Conservation (phyloP, 192 early-diverging fungal species). For the Pilaira anomala region DNA sequence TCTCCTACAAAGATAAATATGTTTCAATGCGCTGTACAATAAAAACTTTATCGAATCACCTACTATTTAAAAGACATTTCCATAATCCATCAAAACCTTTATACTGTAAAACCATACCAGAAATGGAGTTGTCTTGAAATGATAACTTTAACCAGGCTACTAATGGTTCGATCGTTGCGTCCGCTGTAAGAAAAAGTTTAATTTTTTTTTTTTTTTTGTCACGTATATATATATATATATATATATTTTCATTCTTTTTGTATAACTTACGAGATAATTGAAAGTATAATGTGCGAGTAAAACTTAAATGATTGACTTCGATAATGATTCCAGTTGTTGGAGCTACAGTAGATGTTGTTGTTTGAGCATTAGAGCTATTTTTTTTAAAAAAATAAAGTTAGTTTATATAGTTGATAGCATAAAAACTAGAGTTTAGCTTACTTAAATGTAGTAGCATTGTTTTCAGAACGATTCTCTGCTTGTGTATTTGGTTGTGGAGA, state of each 20-base stretch:
- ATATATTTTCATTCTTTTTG: not conserved
- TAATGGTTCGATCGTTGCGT: slow-evolving; percentile 40
- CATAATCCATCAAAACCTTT: slow-evolving; percentile 39
- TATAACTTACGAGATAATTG: slow-evolving; percentile 30
- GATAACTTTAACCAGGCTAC: slow-evolving; percentile 36
- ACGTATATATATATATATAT: not conserved
- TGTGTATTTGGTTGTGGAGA: not conserved
- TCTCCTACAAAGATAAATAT: slow-evolving; percentile 28
- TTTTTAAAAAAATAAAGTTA: no score
- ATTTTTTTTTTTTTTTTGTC: no score
- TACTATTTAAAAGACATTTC: slow-evolving; percentile 41
- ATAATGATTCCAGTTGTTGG: slow-evolving; percentile 25
- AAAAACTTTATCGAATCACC: no score
- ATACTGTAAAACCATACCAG: slow-evolving; percentile 41
- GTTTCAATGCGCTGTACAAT: not conserved
- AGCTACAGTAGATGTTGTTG: slow-evolving; percentile 6
- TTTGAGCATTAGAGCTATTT: not conserved
- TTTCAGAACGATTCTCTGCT: not conserved
- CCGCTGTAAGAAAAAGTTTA: slow-evolving; percentile 17
- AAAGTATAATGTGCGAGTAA: slow-evolving; percentile 33
- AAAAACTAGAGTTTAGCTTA: not conserved
- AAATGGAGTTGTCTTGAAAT: slow-evolving; percentile 34
- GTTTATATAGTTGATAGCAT: not conserved
- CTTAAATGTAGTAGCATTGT: not conserved
- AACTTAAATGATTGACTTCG: slow-evolving; percentile 32